These are phyloP conservation scores for Populus simonii DNA, from an alignment of 345 rosid genomes.

Conservation along the genomic window DNA sequence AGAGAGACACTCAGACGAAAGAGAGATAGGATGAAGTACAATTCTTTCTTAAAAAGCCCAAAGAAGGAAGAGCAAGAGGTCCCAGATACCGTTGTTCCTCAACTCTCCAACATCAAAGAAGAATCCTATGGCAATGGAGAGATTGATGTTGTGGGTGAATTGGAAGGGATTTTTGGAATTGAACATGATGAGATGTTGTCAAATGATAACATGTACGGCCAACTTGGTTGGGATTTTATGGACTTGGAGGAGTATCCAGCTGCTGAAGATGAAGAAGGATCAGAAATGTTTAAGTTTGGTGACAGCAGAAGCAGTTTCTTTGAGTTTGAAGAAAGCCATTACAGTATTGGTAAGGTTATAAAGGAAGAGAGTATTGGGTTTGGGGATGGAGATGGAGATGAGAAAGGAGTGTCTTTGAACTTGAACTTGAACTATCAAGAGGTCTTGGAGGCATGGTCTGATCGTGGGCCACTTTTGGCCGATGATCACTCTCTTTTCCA, in stretches of 20 bases:
- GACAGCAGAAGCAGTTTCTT: not conserved
- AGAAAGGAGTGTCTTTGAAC: slow-evolving; percentile 40
- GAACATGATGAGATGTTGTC: slow-evolving; percentile 23
- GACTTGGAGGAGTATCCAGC: slow-evolving; percentile 34
- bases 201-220: not conserved
- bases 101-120: slow-evolving; percentile 7
- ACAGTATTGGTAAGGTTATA: not conserved
- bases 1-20: not conserved
- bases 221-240: slow-evolving; percentile 39
- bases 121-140: slow-evolving; percentile 5
- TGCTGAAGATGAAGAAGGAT: slow-evolving; percentile 28
- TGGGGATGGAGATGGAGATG: slow-evolving; percentile 34
- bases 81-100: slow-evolving; percentile 13
- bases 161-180: slow-evolving; percentile 33
- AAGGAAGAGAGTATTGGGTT: slow-evolving; percentile 37
- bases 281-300: slow-evolving; percentile 3
- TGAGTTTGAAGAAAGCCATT: slow-evolving; percentile 12
- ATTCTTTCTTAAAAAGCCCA: slow-evolving; percentile 38
- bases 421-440: slow-evolving; percentile 73
- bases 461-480: slow-evolving; percentile 44
- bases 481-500: slow-evolving; percentile 32
- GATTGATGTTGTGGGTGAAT: slow-evolving; percentile 23
- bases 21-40: slow-evolving; percentile 27
- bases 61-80: slow-evolving; percentile 41
- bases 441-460: slow-evolving; percentile 69